These are phyloP conservation scores for Colletotrichum eleusines DNA, from an alignment of 2,329 filamentous ascomycete species.

Conservation along the genomic window DNA sequence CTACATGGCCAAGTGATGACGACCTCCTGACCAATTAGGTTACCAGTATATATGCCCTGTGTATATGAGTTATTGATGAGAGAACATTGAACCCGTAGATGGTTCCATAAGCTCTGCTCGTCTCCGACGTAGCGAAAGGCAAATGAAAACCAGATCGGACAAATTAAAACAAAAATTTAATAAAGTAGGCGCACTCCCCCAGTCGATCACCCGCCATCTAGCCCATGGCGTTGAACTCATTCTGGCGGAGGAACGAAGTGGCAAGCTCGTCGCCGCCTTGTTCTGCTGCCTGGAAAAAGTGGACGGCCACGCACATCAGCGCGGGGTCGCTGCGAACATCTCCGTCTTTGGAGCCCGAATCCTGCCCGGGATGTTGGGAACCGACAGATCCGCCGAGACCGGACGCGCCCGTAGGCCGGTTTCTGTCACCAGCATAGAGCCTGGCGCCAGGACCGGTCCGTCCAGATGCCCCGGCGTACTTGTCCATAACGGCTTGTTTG, in stretches of 20 bases:
- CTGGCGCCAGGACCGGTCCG: constrained; percentile 40
- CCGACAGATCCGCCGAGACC: constrained; percentile 43
- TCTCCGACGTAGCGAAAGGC: background rate
- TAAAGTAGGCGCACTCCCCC: background rate
- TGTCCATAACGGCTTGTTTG: constrained; percentile 86
- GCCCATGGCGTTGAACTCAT: constrained; percentile 50
- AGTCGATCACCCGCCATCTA: constrained; percentile 10
- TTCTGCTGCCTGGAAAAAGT: constrained; percentile 96
- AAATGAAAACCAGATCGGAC: background rate
- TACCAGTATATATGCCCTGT: constrained; percentile 20
- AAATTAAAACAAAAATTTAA: constrained; percentile 3
- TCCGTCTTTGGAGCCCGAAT: constrained; percentile 53
- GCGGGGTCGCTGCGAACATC: constrained; percentile 80
- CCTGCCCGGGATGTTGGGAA: constrained; percentile 47
- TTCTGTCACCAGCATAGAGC: constrained; percentile 42
- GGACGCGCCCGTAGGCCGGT: constrained; percentile 35
- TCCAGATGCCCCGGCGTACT: constrained; percentile 60
- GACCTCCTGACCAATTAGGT: constrained; percentile 3
- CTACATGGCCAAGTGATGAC: background rate
- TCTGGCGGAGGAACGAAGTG: constrained; percentile 82
- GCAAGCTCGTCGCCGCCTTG: constrained; percentile 89
- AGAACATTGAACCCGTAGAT: background rate
- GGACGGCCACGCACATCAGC: constrained; percentile 92
- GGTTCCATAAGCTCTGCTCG: background rate
- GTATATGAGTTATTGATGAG: constrained; percentile 20